These are phyloP conservation scores for Leishmania major DNA, from an alignment of 208 protist species.

Conservation along the genomic window DNA sequence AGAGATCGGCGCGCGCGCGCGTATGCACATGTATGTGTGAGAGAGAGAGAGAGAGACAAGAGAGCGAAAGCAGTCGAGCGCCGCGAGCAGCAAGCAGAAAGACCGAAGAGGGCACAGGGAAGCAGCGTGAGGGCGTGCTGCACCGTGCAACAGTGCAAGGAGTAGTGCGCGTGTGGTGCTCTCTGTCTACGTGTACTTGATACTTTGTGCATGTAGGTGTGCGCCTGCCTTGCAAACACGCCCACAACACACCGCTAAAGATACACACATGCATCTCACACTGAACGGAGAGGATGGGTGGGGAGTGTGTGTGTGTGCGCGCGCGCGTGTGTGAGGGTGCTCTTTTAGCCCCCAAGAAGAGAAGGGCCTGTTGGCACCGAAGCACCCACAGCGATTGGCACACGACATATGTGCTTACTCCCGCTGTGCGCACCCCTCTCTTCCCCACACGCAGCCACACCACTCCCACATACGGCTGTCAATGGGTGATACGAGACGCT, in stretches of 20 bases:
- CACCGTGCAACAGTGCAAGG: not conserved
- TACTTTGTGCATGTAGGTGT: not conserved
- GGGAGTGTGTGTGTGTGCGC: not conserved
- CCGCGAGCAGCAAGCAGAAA: not conserved
- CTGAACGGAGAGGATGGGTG: not conserved
- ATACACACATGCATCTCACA: not conserved
- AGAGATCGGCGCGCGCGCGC: not conserved
- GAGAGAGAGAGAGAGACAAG: not conserved
- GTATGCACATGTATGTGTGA: not conserved
- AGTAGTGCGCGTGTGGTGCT: not conserved
- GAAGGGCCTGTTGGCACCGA: not conserved
- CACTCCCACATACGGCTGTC: not conserved
- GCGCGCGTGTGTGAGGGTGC: not conserved
- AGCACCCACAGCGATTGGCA: not conserved
- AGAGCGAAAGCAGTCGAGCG: not conserved
- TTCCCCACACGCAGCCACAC: not conserved
- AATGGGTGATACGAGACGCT: not conserved
- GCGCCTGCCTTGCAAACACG: not conserved
- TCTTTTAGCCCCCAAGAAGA: not conserved
- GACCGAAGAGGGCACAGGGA: not conserved
- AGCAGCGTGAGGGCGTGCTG: not conserved
- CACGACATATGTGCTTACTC: not conserved
- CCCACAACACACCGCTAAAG: not conserved
- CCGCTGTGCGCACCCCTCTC: not conserved
- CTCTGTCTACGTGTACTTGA: not conserved